Percentiles rank a stretch among this genome's conserved stretches.
Evolutionary conservation across 1,284 basidiomycete species (phyloP).

Genomic region (Phellopilus nigrolimitatus): DNA sequence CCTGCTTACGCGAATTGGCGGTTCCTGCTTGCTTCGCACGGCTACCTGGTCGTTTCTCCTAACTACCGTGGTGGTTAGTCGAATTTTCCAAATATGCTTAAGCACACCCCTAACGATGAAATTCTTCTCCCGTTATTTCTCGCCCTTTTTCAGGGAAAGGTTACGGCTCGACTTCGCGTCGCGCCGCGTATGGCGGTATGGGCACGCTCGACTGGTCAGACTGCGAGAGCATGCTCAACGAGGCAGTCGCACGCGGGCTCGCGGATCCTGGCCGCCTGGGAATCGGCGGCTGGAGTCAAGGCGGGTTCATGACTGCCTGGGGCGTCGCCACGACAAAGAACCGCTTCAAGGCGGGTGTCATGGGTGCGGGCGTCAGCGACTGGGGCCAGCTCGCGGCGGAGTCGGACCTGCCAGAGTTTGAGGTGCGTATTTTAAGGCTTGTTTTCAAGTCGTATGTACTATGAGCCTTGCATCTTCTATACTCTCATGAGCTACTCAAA

Average conservation of each 20-base stretch:
- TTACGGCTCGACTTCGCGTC: slow-evolving; percentile 20
- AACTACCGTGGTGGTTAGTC: slow-evolving; percentile 23
- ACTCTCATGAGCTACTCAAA: too few species aligned
- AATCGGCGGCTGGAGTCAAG: slow-evolving; percentile 24
- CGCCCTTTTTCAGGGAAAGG: slow-evolving; percentile 18
- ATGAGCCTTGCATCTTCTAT: too few species aligned
- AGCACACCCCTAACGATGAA: neutral
- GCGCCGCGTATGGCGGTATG: slow-evolving; percentile 18
- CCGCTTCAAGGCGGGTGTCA: slow-evolving; percentile 22
- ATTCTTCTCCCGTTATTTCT: neutral
- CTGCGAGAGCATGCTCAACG: slow-evolving; percentile 22
- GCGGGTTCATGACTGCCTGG: slow-evolving; percentile 24
- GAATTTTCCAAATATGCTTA: neutral
- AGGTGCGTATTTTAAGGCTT: slow-evolving; percentile 13
- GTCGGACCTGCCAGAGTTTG: slow-evolving; percentile 19
- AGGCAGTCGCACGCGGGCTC: slow-evolving; percentile 20
- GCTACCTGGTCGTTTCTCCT: slow-evolving; percentile 21
- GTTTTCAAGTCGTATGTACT: too few species aligned
- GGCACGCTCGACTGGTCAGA: slow-evolving; percentile 24
- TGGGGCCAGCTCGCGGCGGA: slow-evolving; percentile 20
- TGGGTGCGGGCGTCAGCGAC: slow-evolving; percentile 23
- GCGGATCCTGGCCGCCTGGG: slow-evolving; percentile 19
- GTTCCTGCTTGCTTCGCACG: slow-evolving; percentile 18
- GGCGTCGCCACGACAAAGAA: slow-evolving; percentile 22
- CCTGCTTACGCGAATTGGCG: slow-evolving; percentile 13